Percentiles rank a stretch among this genome's conserved stretches.
phyloP scores from a whole-genome alignment of 139 green algal genomes.

The Coelastrella sp. region DNA sequence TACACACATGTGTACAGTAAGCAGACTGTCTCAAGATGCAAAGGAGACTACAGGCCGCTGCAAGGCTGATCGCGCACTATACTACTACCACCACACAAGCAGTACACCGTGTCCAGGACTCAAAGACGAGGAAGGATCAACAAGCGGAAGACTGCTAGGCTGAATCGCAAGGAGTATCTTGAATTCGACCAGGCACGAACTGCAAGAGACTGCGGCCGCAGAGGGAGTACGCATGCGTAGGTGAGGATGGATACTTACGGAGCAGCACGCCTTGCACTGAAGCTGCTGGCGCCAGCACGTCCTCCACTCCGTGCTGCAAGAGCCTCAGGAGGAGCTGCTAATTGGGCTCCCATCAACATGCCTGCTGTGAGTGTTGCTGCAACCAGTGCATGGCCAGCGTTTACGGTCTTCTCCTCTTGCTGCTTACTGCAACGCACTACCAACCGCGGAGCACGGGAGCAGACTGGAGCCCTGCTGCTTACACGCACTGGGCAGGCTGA shows the following conservation, averaged over 20 bases:
- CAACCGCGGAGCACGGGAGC: not conserved
- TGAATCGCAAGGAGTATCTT: too few relatives aligned
- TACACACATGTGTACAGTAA: too few relatives aligned
- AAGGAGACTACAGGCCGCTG: too few relatives aligned
- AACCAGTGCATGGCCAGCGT: not conserved
- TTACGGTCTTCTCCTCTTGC: not conserved
- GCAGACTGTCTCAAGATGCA: too few relatives aligned
- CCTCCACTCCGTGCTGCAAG: conserved; percentile 37
- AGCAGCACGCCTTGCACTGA: conserved; percentile 27
- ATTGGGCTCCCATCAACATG: conserved; percentile 20
- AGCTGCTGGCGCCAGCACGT: conserved; percentile 21
- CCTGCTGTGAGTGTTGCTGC: conserved; percentile 16
- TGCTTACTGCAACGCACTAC: conserved; percentile 17
- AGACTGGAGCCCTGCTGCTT: not conserved
- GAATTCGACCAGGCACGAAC: too few relatives aligned
- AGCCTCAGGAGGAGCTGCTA: not conserved
- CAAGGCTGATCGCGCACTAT: too few relatives aligned
- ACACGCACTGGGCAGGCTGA: not conserved
- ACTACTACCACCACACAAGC: too few relatives aligned
- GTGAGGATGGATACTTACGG: not conserved
- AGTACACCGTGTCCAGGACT: too few relatives aligned
- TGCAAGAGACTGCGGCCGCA: not conserved
- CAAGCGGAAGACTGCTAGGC: too few relatives aligned
- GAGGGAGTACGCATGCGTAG: not conserved
- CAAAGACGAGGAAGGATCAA: too few relatives aligned